phyloP scores from a whole-genome alignment of 352 stramenopile species.

The Phytopythium aichiense region DNA sequence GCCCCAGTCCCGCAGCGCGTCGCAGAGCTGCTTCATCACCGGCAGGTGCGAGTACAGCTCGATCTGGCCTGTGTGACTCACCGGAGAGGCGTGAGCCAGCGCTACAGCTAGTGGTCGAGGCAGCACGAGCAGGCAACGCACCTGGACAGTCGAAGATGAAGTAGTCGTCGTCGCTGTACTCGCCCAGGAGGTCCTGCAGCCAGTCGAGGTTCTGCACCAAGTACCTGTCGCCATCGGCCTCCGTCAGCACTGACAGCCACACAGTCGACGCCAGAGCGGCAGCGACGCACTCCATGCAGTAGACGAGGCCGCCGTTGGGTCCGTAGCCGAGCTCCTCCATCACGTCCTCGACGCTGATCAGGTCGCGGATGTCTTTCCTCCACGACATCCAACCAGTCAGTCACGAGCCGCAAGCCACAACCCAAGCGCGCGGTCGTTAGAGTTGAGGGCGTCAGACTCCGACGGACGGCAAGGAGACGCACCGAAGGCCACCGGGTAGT shows the following conservation, averaged over 20 bases:
- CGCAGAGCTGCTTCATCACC: conserved; percentile 88
- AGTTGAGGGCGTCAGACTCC: too few species aligned
- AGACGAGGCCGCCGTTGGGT: conserved; percentile 97
- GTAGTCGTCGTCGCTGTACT: conserved; percentile 94
- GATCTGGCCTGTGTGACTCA: conserved; percentile 65
- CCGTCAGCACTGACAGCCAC: background rate
- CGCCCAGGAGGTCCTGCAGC: conserved; percentile 90
- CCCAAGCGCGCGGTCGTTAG: too few species aligned
- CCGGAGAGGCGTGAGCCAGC: background rate
- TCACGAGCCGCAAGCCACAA: too few species aligned
- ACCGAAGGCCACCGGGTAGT: conserved; percentile 89
- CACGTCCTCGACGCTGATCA: conserved; percentile 96
- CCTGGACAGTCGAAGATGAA: conserved; percentile 99
- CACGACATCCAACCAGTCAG: too few species aligned
- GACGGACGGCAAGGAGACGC: conserved; percentile 18
- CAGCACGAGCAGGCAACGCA: conserved; percentile 21
- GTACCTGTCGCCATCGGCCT: conserved; percentile 39
- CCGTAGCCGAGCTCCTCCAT: conserved; percentile 97
- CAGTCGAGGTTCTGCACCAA: conserved; percentile 94
- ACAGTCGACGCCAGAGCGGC: background rate
- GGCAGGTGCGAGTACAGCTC: conserved; percentile 91
- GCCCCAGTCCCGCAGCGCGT: conserved; percentile 78
- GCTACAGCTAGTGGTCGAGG: background rate
- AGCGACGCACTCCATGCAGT: conserved; percentile 96
- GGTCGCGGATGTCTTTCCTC: conserved; percentile 88